Evolutionary conservation across 73 alveolate genomes (phyloP).

Genomic region (Paramecium pentaurelia): DNA sequence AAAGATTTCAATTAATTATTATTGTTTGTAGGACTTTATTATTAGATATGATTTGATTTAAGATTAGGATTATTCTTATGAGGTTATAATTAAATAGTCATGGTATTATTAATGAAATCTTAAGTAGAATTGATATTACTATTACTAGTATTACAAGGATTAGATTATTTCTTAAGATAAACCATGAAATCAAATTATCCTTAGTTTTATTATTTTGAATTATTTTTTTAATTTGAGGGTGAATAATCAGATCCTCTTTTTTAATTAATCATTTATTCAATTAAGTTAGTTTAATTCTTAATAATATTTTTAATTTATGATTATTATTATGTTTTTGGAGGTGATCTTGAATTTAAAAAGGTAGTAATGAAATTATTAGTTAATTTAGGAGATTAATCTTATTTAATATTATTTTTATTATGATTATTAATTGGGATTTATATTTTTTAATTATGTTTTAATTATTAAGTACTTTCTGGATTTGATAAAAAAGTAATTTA

Average conservation of each 20-base stretch:
- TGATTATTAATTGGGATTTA: neutral
- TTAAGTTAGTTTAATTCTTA: neutral
- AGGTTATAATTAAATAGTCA: slow-evolving; percentile 12
- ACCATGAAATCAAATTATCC: neutral
- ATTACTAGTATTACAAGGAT: neutral
- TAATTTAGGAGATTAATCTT: slow-evolving; percentile 31
- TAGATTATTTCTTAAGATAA: neutral
- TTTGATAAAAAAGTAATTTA: neutral
- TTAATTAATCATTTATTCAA: neutral
- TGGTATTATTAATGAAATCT: neutral
- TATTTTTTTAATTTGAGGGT: neutral
- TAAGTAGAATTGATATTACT: neutral
- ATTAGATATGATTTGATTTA: neutral
- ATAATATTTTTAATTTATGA: neutral
- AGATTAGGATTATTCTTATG: neutral
- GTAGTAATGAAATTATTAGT: neutral
- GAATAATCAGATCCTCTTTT: neutral
- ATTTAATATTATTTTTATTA: neutral
- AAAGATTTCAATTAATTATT: neutral
- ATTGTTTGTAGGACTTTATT: neutral
- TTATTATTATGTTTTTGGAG: neutral
- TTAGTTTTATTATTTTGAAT: neutral
- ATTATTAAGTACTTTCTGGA: neutral
- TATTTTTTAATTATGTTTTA: neutral
- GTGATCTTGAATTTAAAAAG: neutral